Evolutionary conservation across 495 filamentous ascomycete genomes (phyloP), one percentile per base, ranked within the genome.

Genomic region (Aspergillus carlsbadensis): DNA sequence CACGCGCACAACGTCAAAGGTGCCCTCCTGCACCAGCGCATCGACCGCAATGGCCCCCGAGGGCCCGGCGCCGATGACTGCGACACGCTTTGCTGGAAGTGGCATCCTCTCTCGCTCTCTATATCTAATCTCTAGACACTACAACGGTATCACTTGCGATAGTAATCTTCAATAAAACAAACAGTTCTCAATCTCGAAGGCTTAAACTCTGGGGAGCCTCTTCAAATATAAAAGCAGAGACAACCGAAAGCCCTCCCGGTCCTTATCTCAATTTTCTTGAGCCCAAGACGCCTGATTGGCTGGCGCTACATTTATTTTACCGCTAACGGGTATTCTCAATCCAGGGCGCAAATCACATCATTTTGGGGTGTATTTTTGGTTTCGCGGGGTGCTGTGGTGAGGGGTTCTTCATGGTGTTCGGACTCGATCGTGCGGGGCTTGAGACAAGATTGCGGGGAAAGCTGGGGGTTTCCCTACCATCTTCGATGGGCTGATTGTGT

Each of bases 21-120:
- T 60, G 51, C 79, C 70, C 58, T 86, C 83, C 57, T 82, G 73
- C 18, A 74, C 73, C 35, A 86, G 63, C 0, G 83, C 81, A 72
- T 85, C 80, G 3, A 83, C 70, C 0, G 82, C 65, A 63, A 85
- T 84, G 47, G 81, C 82, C 10, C 83, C 83, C 0, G 81, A 71
- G 10, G 83, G 83, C 3, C 83, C 82, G 1, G 80, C 73, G 10
- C 83, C 82, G 55, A 86, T 83, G 5, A 86, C 73, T 17, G 83
- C 83, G 10, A 85, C 74, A 18, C 76, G 71, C 62, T 80, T 83
- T 6, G 59, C 56, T 41, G 56, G 18, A 65, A 69, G 26, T 4
- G 26, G 26, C 26, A 29, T 29, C 3, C 26, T 29, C 26, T 3
- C 26, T 29, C 26, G 26, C 26, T 4, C 26, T 4, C 26, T 29